These are phyloP conservation scores for Cordyceps tenuipes DNA, from an alignment of 2,329 filamentous ascomycete genomes.

Conservation along the genomic window DNA sequence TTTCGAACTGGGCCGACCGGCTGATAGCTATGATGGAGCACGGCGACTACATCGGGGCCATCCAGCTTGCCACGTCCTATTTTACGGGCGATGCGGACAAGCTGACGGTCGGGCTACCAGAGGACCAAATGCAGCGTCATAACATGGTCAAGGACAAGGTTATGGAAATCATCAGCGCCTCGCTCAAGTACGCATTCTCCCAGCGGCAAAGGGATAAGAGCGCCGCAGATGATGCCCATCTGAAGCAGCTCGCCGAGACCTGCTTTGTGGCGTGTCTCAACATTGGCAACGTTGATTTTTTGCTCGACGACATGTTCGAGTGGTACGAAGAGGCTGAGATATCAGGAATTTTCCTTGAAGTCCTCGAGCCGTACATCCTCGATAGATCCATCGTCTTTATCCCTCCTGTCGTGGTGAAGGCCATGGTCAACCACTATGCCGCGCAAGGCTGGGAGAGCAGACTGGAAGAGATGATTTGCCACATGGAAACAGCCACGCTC, in stretches of 20 bases:
- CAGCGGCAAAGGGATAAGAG: slow-evolving; percentile 46
- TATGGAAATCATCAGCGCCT: slow-evolving; percentile 87
- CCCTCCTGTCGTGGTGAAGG: slow-evolving; percentile 78
- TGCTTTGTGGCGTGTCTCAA: slow-evolving; percentile 78
- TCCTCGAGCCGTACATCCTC: slow-evolving; percentile 79
- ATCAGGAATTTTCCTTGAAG: slow-evolving; percentile 74
- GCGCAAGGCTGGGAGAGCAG: slow-evolving; percentile 64
- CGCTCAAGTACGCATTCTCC: slow-evolving; percentile 79
- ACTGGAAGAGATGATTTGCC: slow-evolving; percentile 89
- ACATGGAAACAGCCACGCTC: slow-evolving; percentile 81
- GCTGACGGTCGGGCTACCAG: slow-evolving; percentile 84
- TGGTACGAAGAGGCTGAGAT: slow-evolving; percentile 74
- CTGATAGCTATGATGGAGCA: slow-evolving; percentile 91
- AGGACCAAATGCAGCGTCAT: slow-evolving; percentile 68
- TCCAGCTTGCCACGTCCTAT: slow-evolving; percentile 83
- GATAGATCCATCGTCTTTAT: slow-evolving; percentile 65
- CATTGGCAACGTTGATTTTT: slow-evolving; percentile 69
- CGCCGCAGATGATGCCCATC: slow-evolving; percentile 44
- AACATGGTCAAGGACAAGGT: slow-evolving; percentile 80
- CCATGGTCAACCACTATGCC: slow-evolving; percentile 75
- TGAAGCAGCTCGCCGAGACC: slow-evolving; percentile 71
- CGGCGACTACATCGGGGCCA: slow-evolving; percentile 90
- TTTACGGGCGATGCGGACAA: slow-evolving; percentile 89
- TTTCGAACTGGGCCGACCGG: slow-evolving; percentile 96
- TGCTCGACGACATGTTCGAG: slow-evolving; percentile 87